Evolutionary conservation across 352 stramenopile genomes (phyloP), one percentile per base, ranked within the genome.

Genomic region (Phytophthora pseudosyringae): DNA sequence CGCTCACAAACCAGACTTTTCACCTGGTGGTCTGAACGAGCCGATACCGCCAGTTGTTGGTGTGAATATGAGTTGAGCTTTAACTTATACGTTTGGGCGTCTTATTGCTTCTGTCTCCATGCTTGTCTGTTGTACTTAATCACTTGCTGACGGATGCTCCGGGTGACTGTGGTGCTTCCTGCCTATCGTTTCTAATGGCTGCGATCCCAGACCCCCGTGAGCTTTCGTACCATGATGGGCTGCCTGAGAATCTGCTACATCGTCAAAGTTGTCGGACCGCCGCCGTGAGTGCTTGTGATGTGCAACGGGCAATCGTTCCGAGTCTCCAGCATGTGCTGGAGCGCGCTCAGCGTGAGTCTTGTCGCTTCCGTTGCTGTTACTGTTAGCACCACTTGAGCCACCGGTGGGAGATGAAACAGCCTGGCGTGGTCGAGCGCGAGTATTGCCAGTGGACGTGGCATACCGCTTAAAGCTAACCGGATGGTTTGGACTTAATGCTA

Each of bases 401-500:
- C 39, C 32, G 47, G 57, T 48, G 43, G 62, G 49, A 43, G 66
- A 70, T 5, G 47, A 53, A 26, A 64, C 45, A 36, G 54, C 38
- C n/a, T 73, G 71, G 12, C 78, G 75, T 41, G 73, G 64, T 13
- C 78, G 67, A 10, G 48, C 69, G 8, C 79, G 69, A 31, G 73
- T 75, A 38, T 69, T 76, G 15, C 70, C 75, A 9, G 68, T 83
- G 1, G 79, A 81, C 3, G 75, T 78, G 15, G 79, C 65, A 63
- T 86, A 86, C 16, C 79, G 72, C 43, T 88, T 88, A 57, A 88
- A 84, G 25, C 25, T 84, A 9, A 69, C 59, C 2, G 75, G 66
- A 43, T 73, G 64, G 18, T 69, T 80, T 15, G 69, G 49, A 49
- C 64, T 66, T 26, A 73, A 61, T 4, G 62, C 67, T 46, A 72